A percentile compares a stretch with the other conserved stretches of the same genome.
Conservation (phyloP, 2,329 filamentous ascomycete genomes). For the Kalmusia sp. region DNA sequence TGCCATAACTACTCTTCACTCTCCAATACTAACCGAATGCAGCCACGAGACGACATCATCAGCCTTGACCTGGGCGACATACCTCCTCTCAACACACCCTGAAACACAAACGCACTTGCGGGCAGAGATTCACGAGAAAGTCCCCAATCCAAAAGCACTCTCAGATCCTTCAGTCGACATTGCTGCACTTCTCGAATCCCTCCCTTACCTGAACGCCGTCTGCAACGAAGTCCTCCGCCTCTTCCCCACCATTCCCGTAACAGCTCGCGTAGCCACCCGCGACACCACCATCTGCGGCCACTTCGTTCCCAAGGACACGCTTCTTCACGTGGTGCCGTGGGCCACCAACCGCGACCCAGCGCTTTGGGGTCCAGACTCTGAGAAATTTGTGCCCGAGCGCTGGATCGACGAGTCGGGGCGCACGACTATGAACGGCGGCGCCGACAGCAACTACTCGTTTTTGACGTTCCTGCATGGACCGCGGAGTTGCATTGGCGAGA, state of each 20-base stretch:
- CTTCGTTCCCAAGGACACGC: slow-evolving; percentile 48
- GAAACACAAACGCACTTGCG: slow-evolving; percentile 72
- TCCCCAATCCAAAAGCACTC: slow-evolving; percentile 55
- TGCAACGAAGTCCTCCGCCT: slow-evolving; percentile 52
- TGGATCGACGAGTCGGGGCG: slow-evolving; percentile 52
- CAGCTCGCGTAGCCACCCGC: slow-evolving; percentile 38
- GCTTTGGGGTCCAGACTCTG: slow-evolving; percentile 52
- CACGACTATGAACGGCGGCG: slow-evolving; percentile 50
- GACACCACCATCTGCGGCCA: slow-evolving; percentile 43
- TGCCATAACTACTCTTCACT: neutral
- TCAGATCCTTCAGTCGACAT: slow-evolving; percentile 30
- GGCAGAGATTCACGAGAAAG: slow-evolving; percentile 67
- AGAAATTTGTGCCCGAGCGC: slow-evolving; percentile 52
- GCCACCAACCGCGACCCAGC: slow-evolving; percentile 51
- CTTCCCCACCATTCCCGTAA: slow-evolving; percentile 47
- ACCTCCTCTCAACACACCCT: slow-evolving; percentile 71
- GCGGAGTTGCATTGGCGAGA: slow-evolving; percentile 48
- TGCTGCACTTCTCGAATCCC: slow-evolving; percentile 50
- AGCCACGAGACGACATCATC: slow-evolving; percentile 79
- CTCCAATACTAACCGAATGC: slow-evolving; percentile 7
- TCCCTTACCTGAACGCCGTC: slow-evolving; percentile 55
- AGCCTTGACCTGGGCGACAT: slow-evolving; percentile 77
- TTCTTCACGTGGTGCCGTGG: slow-evolving; percentile 48
- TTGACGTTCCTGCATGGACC: slow-evolving; percentile 54
- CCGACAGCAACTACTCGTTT: slow-evolving; percentile 48